phyloP scores from a whole-genome alignment of 2,329 filamentous ascomycete species.

The Aspergillus alliaceus region DNA sequence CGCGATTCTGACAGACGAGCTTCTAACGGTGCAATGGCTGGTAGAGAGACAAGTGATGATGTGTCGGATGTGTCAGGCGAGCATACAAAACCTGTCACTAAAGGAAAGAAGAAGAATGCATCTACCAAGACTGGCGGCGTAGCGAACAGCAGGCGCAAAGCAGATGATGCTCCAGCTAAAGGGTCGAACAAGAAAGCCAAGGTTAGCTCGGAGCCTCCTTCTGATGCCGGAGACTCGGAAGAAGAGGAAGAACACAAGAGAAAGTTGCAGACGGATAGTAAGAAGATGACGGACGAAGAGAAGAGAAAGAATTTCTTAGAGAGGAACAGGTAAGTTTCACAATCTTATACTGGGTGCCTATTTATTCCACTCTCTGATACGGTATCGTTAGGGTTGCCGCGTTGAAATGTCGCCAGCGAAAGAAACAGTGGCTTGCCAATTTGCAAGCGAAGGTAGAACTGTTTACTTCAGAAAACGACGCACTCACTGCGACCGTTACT shows the following conservation, averaged over 20 bases:
- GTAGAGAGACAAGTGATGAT: constrained; percentile 68
- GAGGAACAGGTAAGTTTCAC: constrained; percentile 76
- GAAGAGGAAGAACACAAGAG: constrained; percentile 49
- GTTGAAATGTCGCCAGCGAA: constrained; percentile 92
- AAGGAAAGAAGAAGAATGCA: constrained; percentile 68
- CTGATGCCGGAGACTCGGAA: constrained; percentile 53
- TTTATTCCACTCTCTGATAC: background rate
- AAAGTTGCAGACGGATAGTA: constrained; percentile 55
- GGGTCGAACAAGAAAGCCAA: constrained; percentile 74
- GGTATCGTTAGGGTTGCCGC: constrained; percentile 74
- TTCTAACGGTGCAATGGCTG: constrained; percentile 55
- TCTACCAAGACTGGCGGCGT: constrained; percentile 47
- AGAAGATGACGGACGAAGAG: constrained; percentile 98
- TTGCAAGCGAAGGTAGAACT: constrained; percentile 93
- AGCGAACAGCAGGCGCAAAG: constrained; percentile 73
- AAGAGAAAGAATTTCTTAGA: constrained; percentile 98
- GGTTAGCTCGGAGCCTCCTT: constrained; percentile 47
- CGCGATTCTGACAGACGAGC: constrained; percentile 44
- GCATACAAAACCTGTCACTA: constrained; percentile 63
- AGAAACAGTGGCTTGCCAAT: constrained; percentile 98
- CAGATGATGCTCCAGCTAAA: constrained; percentile 68
- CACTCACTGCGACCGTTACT: constrained; percentile 77
- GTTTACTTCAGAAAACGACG: constrained; percentile 89
- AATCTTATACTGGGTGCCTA: too few species aligned
- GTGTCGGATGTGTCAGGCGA: constrained; percentile 72